These are phyloP conservation scores for Nakataea oryzae DNA, from an alignment of 2,329 filamentous ascomycete genomes.

Conservation along the genomic window DNA sequence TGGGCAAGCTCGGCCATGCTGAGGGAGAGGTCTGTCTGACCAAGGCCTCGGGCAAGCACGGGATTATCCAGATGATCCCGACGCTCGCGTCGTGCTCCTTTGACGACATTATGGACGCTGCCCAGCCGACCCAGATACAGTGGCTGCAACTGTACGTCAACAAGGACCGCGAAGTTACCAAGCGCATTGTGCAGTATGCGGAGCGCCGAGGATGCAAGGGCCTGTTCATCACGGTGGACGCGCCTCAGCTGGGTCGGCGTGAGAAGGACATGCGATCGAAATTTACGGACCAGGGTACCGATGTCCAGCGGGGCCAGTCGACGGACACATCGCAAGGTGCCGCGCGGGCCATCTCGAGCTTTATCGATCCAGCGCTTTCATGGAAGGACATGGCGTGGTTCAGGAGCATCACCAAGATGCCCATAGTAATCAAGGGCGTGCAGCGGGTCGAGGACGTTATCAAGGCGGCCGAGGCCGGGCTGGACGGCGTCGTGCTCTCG, in stretches of 20 bases:
- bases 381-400: constrained; percentile 98
- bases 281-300: constrained; percentile 73
- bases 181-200: constrained; percentile 82
- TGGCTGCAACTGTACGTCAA: constrained; percentile 98
- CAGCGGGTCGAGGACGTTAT: constrained; percentile 94
- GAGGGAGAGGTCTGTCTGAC: constrained; percentile 93
- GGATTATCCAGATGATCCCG: constrained; percentile 96
- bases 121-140: constrained; percentile 69
- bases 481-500: constrained; percentile 84
- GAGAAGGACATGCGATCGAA: constrained; percentile 98
- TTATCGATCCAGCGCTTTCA: constrained; percentile 88
- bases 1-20: constrained; percentile 87
- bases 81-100: constrained; percentile 95
- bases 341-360: constrained; percentile 86
- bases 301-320: constrained; percentile 64
- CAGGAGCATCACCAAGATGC: constrained; percentile 79
- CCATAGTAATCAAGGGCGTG: constrained; percentile 91
- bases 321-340: constrained; percentile 88
- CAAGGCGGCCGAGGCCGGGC: constrained; percentile 68
- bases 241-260: constrained; percentile 83
- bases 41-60: constrained; percentile 70
- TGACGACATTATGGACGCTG: constrained; percentile 90
- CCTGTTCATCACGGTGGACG: constrained; percentile 97
- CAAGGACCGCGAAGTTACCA: constrained; percentile 85
- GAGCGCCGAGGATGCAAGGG: constrained; percentile 87